A percentile compares a stretch with the other conserved stretches of the same genome.
Evolutionary conservation across 192 early-diverging fungal genomes (phyloP).

Genomic region (Linnemannia zychae): DNA sequence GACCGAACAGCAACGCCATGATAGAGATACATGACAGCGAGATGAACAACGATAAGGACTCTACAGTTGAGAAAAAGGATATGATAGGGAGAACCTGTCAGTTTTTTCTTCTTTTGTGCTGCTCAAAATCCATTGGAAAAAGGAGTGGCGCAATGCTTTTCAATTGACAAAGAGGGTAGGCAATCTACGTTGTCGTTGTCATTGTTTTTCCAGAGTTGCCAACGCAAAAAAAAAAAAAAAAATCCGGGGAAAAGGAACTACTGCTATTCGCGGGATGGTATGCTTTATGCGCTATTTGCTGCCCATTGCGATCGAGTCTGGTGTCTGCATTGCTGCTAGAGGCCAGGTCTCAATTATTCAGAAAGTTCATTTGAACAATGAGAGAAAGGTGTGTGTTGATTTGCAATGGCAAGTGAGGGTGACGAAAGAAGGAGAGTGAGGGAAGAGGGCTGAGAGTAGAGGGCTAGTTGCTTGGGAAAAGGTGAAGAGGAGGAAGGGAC

Average conservation of each 20-base stretch:
- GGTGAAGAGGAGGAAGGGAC: not conserved
- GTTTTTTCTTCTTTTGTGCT: not conserved
- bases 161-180: not conserved
- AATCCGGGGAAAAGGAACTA: not conserved
- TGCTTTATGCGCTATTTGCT: not conserved
- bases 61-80: not conserved
- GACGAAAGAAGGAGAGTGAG: not conserved
- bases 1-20: slow-evolving; percentile 38
- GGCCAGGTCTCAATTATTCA: not conserved
- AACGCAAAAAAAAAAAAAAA: not conserved
- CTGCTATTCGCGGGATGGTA: not conserved
- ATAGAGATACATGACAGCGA: slow-evolving; percentile 31
- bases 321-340: not conserved
- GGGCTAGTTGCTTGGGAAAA: not conserved
- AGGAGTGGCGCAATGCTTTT: not conserved
- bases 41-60: slow-evolving; percentile 28
- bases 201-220: not conserved
- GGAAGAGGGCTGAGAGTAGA: not conserved
- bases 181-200: not conserved
- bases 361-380: not conserved
- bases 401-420: not conserved
- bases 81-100: not conserved
- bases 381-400: not conserved
- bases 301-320: not conserved
- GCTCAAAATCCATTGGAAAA: not conserved